phyloP scores from a whole-genome alignment of 2,329 filamentous ascomycete species.

The Chalaropsis ovoidea region DNA sequence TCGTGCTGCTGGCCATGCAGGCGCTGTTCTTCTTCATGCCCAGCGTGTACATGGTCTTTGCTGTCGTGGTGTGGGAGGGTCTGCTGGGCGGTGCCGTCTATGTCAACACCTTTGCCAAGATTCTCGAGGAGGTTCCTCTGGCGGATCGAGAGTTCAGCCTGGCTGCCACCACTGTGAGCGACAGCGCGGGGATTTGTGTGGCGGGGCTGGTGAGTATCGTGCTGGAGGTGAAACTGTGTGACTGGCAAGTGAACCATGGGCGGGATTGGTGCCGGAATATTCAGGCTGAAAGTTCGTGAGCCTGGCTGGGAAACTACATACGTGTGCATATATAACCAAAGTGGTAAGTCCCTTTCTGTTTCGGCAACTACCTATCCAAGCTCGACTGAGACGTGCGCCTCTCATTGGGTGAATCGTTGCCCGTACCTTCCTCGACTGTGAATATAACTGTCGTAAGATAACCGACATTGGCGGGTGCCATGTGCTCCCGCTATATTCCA shows the following conservation, averaged over 20 bases:
- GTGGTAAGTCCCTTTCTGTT: too few relatives aligned
- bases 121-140: constrained; percentile 67
- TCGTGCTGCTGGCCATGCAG: constrained; percentile 63
- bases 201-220: constrained; percentile 75
- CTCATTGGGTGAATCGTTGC: too few relatives aligned
- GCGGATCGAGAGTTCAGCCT: constrained; percentile 85
- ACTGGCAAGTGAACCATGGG: constrained; percentile 73
- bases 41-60: constrained; percentile 73
- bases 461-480: too few relatives aligned
- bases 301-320: background rate
- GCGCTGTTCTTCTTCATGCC: constrained; percentile 74
- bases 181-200: constrained; percentile 81
- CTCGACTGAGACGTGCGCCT: too few relatives aligned
- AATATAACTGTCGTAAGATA: too few relatives aligned
- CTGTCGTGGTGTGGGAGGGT: constrained; percentile 87
- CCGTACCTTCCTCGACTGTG: too few relatives aligned
- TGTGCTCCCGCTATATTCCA: too few relatives aligned
- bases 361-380: too few relatives aligned
- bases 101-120: constrained; percentile 91
- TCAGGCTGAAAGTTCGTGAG: constrained; percentile 29
- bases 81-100: constrained; percentile 85
- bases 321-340: too few relatives aligned
- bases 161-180: constrained; percentile 80
- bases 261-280: constrained; percentile 61
- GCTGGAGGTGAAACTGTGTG: constrained; percentile 71